Conservation (phyloP, 163 green algal species). For the Chlamydomonas reinhardtii region DNA sequence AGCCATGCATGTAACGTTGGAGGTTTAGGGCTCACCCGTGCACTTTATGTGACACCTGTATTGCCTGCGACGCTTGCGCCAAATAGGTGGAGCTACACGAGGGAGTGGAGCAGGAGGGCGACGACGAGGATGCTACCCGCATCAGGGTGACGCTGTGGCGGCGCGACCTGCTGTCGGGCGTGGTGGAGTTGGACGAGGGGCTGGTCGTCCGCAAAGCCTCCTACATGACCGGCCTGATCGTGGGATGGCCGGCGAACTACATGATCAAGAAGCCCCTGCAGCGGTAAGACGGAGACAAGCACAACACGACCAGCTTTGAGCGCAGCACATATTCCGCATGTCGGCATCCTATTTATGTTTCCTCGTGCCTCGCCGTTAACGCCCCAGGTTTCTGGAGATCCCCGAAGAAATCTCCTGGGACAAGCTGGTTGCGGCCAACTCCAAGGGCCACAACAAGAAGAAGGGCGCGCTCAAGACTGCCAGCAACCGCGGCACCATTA, state of each 20-base stretch:
- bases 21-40: too few relatives aligned
- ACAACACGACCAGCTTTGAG: too few relatives aligned
- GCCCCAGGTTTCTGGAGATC: constrained; percentile 27
- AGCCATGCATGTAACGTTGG: too few relatives aligned
- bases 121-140: neutral
- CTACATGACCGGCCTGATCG: constrained; percentile 32
- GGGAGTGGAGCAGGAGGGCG: neutral
- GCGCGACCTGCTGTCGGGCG: constrained; percentile 28
- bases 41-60: too few relatives aligned
- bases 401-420: neutral
- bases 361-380: neutral
- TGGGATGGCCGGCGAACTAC: constrained; percentile 20
- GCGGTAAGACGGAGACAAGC: neutral
- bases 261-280: constrained; percentile 40
- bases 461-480: constrained; percentile 18
- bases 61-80: too few relatives aligned
- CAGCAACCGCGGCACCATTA: neutral
- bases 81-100: constrained; percentile 13
- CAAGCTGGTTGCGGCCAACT: neutral
- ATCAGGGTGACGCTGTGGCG: constrained; percentile 42
- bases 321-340: neutral
- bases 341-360: neutral
- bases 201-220: constrained; percentile 24
- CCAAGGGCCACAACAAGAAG: neutral
- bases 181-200: constrained; percentile 46